Evolutionary conservation across 2,329 filamentous ascomycete genomes (phyloP).

Genomic region (Ceratocystis harringtonii): DNA sequence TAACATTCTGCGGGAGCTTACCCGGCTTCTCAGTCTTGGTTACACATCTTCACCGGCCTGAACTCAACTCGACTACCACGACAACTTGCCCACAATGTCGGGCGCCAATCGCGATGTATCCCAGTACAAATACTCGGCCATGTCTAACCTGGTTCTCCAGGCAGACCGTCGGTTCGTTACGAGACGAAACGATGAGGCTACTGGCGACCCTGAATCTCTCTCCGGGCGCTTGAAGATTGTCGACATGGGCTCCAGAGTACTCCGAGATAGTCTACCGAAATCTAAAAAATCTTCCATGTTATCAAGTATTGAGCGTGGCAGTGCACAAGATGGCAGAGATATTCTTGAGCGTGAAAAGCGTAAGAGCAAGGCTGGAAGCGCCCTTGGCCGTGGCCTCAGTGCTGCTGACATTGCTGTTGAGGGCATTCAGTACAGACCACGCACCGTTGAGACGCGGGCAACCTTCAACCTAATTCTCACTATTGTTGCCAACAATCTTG

Average conservation of each 20-base stretch:
- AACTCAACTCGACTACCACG: background rate
- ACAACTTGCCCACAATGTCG: conserved; percentile 39
- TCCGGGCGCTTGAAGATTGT: conserved; percentile 84
- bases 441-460: conserved; percentile 78
- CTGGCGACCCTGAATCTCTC: conserved; percentile 92
- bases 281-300: conserved; percentile 59
- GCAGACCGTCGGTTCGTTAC: conserved; percentile 93
- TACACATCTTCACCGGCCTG: conserved; percentile 7
- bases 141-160: conserved; percentile 99
- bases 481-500: conserved; percentile 72
- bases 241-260: conserved; percentile 82
- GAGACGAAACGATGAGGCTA: conserved; percentile 83
- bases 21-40: conserved; percentile 12
- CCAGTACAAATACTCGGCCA: conserved; percentile 98
- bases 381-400: conserved; percentile 57
- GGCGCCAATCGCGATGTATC: conserved; percentile 69
- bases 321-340: conserved; percentile 65
- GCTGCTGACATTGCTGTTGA: conserved; percentile 78
- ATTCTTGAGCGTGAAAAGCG: conserved; percentile 70
- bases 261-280: conserved; percentile 64
- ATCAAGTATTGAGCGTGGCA: conserved; percentile 58
- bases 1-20: conserved; percentile 13
- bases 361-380: conserved; percentile 62
- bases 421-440: conserved; percentile 78
- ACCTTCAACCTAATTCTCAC: conserved; percentile 92